Percentiles rank a stretch among this genome's conserved stretches.
Evolutionary conservation across 495 filamentous ascomycete species (phyloP).

Genomic region (Amorphotheca resinae): DNA sequence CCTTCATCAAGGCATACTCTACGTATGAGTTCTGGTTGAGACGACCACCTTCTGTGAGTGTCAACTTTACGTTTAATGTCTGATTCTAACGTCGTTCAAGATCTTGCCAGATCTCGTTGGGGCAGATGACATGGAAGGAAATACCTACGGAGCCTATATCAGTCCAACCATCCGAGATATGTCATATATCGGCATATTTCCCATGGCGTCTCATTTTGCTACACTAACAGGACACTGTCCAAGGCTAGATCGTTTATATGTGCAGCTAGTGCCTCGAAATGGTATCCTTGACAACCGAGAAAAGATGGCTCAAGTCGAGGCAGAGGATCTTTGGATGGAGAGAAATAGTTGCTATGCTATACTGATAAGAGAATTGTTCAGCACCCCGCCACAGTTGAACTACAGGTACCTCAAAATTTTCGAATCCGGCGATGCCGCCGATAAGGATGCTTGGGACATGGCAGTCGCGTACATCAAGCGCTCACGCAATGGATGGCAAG

Average conservation of each 20-base stretch:
- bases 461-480: slow-evolving; percentile 27
- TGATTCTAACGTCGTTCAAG: slow-evolving; percentile 3
- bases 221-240: slow-evolving; percentile 25
- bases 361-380: slow-evolving; percentile 28
- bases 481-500: slow-evolving; percentile 25
- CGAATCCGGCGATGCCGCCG: slow-evolving; percentile 31
- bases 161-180: slow-evolving; percentile 27
- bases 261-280: slow-evolving; percentile 31
- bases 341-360: slow-evolving; percentile 30
- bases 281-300: slow-evolving; percentile 24
- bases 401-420: slow-evolving; percentile 29
- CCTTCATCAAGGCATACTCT: slow-evolving; percentile 18
- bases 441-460: slow-evolving; percentile 32
- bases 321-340: slow-evolving; percentile 33
- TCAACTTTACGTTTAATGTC: background rate
- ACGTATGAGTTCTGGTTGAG: slow-evolving; percentile 18
- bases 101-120: slow-evolving; percentile 17
- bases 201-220: slow-evolving; percentile 27
- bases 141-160: slow-evolving; percentile 4
- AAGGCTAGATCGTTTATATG: slow-evolving; percentile 28
- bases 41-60: slow-evolving; percentile 16
- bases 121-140: background rate
- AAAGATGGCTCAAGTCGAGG: slow-evolving; percentile 26
- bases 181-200: slow-evolving; percentile 37
- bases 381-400: slow-evolving; percentile 17